Evolutionary conservation across 257 asterid genomes (phyloP), one percentile per base, ranked within the genome.

Genomic region (Solanum peruvianum): DNA sequence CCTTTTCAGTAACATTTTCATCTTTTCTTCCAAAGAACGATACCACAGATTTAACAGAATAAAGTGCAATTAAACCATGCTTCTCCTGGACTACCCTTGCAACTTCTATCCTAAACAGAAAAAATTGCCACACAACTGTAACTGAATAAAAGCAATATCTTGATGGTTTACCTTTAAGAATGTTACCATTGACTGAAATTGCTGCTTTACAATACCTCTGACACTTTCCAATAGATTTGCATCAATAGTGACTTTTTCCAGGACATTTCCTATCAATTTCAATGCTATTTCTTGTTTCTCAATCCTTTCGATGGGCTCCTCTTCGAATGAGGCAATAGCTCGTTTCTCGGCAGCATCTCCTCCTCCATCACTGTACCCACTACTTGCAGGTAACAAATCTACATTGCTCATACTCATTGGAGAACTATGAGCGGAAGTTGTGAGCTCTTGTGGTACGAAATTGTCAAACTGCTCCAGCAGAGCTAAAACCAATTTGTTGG

Each of bases 241-340:
- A 45, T 97, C 98, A 87, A 94, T 87, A 23, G 92, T 52, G 67
- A 89, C 95, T 93, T 88, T 95, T 62, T 92, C 92, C 91, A 93
- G 91, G 80, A 95, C 58, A 78, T 93, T 93, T 41, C 93, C 97
- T 86, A 95, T 91, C 87, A 97, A 88, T 93, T 88, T 93, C 86
- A 95, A 92, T 27, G 92, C 96, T 88, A 94, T 92, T 89, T 93
- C 98, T 85, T 93, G 98, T 83, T 93, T 95, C 89, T 94, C 98
- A 75, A 97, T 96, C 89, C 91, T 88, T 92, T 95, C 97, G 80
- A 95, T 49, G 4, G 96, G 87, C 91, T 96, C 98, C 73, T 94
- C 93, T 90, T 95, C 98, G 72, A 95, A 94, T 71, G 93, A 71
- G 25, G 90, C 87, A 84, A 91, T 87, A 31, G 87, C 86, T 88